Base-by-base conservation (phyloP, 2,329 filamentous ascomycete genomes). In the Verticillium klebahnii region DNA sequence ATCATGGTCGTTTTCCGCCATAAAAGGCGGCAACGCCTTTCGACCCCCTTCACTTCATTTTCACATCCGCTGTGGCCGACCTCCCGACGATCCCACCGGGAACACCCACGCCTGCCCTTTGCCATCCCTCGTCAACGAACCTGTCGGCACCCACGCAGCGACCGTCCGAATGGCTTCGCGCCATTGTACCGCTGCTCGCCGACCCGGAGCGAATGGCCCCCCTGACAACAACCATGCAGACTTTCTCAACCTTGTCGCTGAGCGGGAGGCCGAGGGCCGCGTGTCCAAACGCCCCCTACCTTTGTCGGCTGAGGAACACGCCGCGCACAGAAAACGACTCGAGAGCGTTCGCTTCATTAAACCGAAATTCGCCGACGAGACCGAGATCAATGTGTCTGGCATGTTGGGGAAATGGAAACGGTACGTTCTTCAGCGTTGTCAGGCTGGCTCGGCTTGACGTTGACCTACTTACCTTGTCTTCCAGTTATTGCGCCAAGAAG, bases 321-420 rank as follows among this genome's bases (percentile, higher is more conserved):
- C 65, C 54, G 56, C 57, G n/a, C 56, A 69, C 36, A 54, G 61
- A 31, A 62, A 63, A 52, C 39, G 67, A 61, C 61, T 69, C 3
- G 60, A 62, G 55, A 60, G 58, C 7, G 58, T 69, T 7, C 50
- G 39, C 60, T 69, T 69, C 11, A 63, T 69, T 17, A 64, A 66
- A 60, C 67, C 61, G 0, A 68, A 64, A 23, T 68, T 67, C 60
- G 65, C 64, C 56, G 32, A 64, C 19, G 7, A 67, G 61, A 68
- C 61, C 11, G 36, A 68, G 57, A 68, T 70, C 31, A 70, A 70
- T 32, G 45, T 70, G 15, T 62, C 55, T 45, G 61, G 67, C 14
- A 67, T 70, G 36, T 67, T 63, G 11, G 60, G 60, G 25, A 69
- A 69, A 65, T 69, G 52, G 68, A 67, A 63, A 61, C 52, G 39